Percentiles rank a stretch among this genome's conserved stretches.
These are phyloP conservation scores for Dendrobium officinale DNA, from an alignment of 106 monocot genomes.

Conservation along the genomic window DNA sequence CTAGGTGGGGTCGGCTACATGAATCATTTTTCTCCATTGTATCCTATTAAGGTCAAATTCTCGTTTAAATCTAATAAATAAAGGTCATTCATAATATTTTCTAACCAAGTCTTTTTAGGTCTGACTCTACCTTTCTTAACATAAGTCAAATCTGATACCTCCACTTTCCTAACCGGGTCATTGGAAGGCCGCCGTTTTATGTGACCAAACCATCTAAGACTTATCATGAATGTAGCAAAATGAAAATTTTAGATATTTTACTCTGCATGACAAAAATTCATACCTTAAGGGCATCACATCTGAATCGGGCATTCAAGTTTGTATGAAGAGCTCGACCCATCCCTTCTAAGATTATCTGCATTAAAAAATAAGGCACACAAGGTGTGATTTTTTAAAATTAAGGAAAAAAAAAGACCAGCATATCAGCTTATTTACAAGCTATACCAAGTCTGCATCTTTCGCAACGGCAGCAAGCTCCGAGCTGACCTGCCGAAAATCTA, in stretches of 20 bases:
- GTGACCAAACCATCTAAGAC: too few relatives aligned
- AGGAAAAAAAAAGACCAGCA: not conserved
- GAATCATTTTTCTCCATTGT: too few relatives aligned
- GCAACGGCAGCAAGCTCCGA: constrained; percentile 89
- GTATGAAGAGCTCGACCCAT: constrained; percentile 97
- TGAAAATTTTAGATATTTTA: not conserved
- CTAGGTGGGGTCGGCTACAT: too few relatives aligned
- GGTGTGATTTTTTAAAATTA: not conserved
- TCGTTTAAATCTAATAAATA: too few relatives aligned
- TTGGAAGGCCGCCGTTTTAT: too few relatives aligned
- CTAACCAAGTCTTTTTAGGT: too few relatives aligned
- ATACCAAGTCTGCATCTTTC: constrained; percentile 94
- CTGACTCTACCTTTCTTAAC: too few relatives aligned
- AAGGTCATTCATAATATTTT: too few relatives aligned
- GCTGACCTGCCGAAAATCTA: constrained; percentile 94
- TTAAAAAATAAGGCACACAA: not conserved
- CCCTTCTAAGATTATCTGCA: constrained; percentile 87
- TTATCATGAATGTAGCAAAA: not conserved
- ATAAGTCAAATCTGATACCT: too few relatives aligned
- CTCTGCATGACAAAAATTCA: not conserved
- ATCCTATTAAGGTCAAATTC: too few relatives aligned
- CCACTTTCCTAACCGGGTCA: too few relatives aligned
- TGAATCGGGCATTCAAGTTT: constrained; percentile 86
- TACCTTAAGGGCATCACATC: constrained; percentile 92
- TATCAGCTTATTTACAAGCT: not conserved